These are phyloP conservation scores for Arthrinium puccinioides DNA, from an alignment of 2,329 filamentous ascomycete genomes.

Conservation along the genomic window DNA sequence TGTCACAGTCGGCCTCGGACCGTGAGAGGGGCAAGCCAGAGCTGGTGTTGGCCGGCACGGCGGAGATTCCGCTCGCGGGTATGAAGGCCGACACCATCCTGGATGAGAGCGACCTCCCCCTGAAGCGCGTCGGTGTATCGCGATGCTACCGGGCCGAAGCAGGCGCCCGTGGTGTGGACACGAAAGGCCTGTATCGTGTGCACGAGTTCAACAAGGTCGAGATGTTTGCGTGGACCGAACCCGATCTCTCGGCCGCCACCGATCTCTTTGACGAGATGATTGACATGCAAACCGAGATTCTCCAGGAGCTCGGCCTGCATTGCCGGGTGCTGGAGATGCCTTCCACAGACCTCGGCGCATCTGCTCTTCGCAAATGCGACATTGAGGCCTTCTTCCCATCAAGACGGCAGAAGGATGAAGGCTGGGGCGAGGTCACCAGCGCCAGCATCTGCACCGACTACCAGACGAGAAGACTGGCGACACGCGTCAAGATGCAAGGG, in stretches of 20 bases:
- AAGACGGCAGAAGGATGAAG: slow-evolving; percentile 46
- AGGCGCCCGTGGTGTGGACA: slow-evolving; percentile 80
- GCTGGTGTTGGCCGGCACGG: slow-evolving; percentile 76
- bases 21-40: slow-evolving; percentile 55
- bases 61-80: slow-evolving; percentile 88
- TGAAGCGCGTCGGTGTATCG: slow-evolving; percentile 76
- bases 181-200: slow-evolving; percentile 91
- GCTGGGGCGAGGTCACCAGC: slow-evolving; percentile 91
- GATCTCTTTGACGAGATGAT: slow-evolving; percentile 79
- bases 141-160: slow-evolving; percentile 96
- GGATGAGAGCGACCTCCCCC: slow-evolving; percentile 57
- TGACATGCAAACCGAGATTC: slow-evolving; percentile 76
- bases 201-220: slow-evolving; percentile 99
- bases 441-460: slow-evolving; percentile 93
- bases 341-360: slow-evolving; percentile 77
- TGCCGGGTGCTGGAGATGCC: slow-evolving; percentile 94
- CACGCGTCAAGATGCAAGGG: slow-evolving; percentile 53
- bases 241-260: slow-evolving; percentile 41
- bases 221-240: slow-evolving; percentile 84
- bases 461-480: slow-evolving; percentile 76
- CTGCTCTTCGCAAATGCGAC: slow-evolving; percentile 78
- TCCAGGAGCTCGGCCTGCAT: slow-evolving; percentile 68
- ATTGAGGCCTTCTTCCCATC: slow-evolving; percentile 92
- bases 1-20: slow-evolving; percentile 61
- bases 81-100: slow-evolving; percentile 75